These are phyloP conservation scores for Plasmodium gallinaceum DNA, from an alignment of 169 alveolate species.

Conservation along the genomic window DNA sequence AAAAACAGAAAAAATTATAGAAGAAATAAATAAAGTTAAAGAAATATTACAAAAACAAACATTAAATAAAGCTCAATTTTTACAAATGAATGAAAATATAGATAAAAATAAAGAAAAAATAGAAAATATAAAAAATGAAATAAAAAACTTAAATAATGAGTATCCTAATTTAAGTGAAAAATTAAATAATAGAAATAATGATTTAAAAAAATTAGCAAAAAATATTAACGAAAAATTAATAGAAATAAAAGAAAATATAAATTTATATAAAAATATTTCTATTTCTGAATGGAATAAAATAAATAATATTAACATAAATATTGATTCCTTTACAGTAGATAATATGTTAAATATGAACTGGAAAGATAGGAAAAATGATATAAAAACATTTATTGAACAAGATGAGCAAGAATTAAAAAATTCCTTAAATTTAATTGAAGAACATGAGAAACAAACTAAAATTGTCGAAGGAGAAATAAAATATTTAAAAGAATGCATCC, in stretches of 20 bases:
- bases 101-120: slow-evolving; percentile 74
- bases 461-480: slow-evolving; percentile 26
- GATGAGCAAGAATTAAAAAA: slow-evolving; percentile 54
- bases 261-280: slow-evolving; percentile 56
- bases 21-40: slow-evolving; percentile 56
- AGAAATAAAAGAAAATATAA: slow-evolving; percentile 34
- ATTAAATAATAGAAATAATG: slow-evolving; percentile 41
- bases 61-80: slow-evolving; percentile 64
- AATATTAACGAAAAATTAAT: slow-evolving; percentile 55
- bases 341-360: slow-evolving; percentile 57
- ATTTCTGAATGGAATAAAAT: slow-evolving; percentile 43
- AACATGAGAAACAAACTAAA: slow-evolving; percentile 43
- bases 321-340: slow-evolving; percentile 50
- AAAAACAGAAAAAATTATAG: slow-evolving; percentile 59
- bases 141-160: slow-evolving; percentile 47
- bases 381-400: slow-evolving; percentile 46
- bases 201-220: slow-evolving; percentile 72
- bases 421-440: slow-evolving; percentile 34
- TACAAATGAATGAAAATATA: slow-evolving; percentile 73
- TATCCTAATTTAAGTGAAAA: slow-evolving; percentile 63
- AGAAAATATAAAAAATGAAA: slow-evolving; percentile 69
- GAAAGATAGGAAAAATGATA: slow-evolving; percentile 35
- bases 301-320: slow-evolving; percentile 26
- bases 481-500: slow-evolving; percentile 18
- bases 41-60: slow-evolving; percentile 71